Evolutionary conservation across 164 flowering plant genomes (phyloP).

Genomic region (Macadamia tetraphylla): DNA sequence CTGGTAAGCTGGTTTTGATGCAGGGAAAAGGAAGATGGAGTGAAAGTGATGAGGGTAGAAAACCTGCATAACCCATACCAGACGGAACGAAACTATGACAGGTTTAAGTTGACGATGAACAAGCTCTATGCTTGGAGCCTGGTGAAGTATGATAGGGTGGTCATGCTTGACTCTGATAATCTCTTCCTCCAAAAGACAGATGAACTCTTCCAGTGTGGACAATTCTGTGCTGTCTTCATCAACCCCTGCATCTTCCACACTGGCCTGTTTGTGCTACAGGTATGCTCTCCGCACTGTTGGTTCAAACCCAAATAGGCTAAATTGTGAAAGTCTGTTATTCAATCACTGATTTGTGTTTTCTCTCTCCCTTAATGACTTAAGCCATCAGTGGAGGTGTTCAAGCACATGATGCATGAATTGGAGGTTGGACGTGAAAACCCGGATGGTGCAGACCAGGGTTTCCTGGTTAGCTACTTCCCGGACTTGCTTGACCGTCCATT

Average conservation of each 20-base stretch:
- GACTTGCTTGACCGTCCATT: slow-evolving; percentile 61
- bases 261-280: slow-evolving; percentile 77
- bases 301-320: neutral
- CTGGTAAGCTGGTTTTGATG: neutral
- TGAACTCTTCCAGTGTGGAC: slow-evolving; percentile 76
- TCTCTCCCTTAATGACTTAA: slow-evolving; percentile 17
- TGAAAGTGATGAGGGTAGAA: slow-evolving; percentile 59
- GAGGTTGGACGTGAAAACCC: slow-evolving; percentile 37
- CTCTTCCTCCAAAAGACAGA: slow-evolving; percentile 65
- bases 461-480: slow-evolving; percentile 53
- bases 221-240: slow-evolving; percentile 80
- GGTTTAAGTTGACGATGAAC: slow-evolving; percentile 62
- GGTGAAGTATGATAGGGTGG: slow-evolving; percentile 60
- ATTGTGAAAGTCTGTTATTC: neutral
- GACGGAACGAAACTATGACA: slow-evolving; percentile 26
- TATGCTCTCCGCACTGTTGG: slow-evolving; percentile 6
- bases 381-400: slow-evolving; percentile 65
- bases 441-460: slow-evolving; percentile 83
- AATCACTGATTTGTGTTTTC: neutral
- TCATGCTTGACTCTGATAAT: slow-evolving; percentile 79
- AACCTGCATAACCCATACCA: slow-evolving; percentile 60
- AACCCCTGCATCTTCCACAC: slow-evolving; percentile 87
- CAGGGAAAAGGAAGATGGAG: slow-evolving; percentile 73
- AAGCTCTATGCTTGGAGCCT: slow-evolving; percentile 73
- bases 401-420: slow-evolving; percentile 58